Evolutionary conservation across 2,329 filamentous ascomycete genomes (phyloP), one percentile per base, ranked within the genome.

Genomic region (Epichloe typhina): DNA sequence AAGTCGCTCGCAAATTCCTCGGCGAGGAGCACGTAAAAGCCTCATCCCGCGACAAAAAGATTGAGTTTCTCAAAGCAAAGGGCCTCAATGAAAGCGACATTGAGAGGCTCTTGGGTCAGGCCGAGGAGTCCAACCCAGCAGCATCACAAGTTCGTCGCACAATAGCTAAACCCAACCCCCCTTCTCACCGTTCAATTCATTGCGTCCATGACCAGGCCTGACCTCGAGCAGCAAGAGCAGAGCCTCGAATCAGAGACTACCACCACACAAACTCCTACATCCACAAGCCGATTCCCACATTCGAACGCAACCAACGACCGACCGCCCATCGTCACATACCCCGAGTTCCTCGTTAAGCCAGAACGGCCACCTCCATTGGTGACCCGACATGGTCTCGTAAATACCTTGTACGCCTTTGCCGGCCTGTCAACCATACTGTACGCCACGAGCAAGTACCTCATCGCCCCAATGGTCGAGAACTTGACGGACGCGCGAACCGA

Each of bases 1-100:
- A 88, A 15, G 80, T 88, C 61, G 88, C 89, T 31, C 75, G 77
- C 42, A 78, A 74, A 49, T 96, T 95, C 62, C 75, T 96, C 4
- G 72, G 86, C 47, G 84, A 94, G 53, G 80, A 86, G 7, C 73
- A 75, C 19, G 86, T 95, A 52, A 80, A 77, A 52, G 71, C 83
- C 65, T 80, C 84, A 36, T 73, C 84, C 0, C 73, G 75, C 43
- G 83, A 87, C 51, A 83, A 81, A 66, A 95, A 95, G 69, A 72
- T 77, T 19, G 76, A 78, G 7, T 95, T 95, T 58, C 70, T 96
- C 1, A 76, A 82, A 60, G 79, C 79, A 47, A 96, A 96, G 64
- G 87, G 87, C 3, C 70, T 95, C 7, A 69, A 69, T 3, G 69
- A 76, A 4, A 72, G 75, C 35, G 81, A 91, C 54, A 87, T 95